Percentiles rank a stretch among this genome's conserved stretches.
Evolutionary conservation across 495 filamentous ascomycete species (phyloP).

Genomic region (Penicillium ochrochloron): DNA sequence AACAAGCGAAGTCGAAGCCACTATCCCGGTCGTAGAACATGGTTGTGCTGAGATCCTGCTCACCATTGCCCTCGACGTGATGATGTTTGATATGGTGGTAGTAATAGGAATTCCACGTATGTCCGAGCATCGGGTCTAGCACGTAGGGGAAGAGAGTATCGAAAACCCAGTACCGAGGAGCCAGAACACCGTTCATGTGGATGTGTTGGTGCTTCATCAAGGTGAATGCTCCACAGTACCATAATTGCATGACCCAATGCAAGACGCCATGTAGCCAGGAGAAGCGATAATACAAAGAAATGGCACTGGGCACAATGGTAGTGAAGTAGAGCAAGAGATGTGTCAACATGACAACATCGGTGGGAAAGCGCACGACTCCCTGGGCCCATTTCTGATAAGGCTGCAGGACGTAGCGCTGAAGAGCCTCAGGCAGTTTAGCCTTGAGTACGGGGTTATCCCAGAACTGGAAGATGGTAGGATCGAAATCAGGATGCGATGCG

Average conservation of each 20-base stretch:
- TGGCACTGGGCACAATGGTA: constrained; percentile 69
- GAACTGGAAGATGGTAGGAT: constrained; percentile 57
- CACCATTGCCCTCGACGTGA: constrained; percentile 81
- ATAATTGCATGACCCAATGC: constrained; percentile 65
- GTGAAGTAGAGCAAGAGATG: constrained; percentile 73
- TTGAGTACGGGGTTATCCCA: constrained; percentile 54
- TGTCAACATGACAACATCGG: constrained; percentile 77
- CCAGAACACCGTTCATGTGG: constrained; percentile 73
- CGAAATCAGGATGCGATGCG: constrained; percentile 47
- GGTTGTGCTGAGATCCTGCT: constrained; percentile 74
- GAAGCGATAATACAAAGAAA: constrained; percentile 67
- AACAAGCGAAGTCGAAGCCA: constrained; percentile 63
- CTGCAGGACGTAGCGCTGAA: constrained; percentile 54
- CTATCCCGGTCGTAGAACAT: constrained; percentile 77
- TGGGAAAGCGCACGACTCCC: constrained; percentile 58
- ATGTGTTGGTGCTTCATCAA: constrained; percentile 85
- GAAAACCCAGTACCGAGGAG: constrained; percentile 51
- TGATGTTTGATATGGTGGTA: constrained; percentile 88
- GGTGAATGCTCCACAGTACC: constrained; percentile 72
- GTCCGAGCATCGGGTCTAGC: constrained; percentile 74
- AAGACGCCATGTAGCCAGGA: constrained; percentile 64
- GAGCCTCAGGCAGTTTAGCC: constrained; percentile 33
- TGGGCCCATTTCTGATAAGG: constrained; percentile 62
- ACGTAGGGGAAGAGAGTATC: constrained; percentile 73
- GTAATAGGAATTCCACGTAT: constrained; percentile 83